A percentile compares a stretch with the other conserved stretches of the same genome.
These are phyloP conservation scores for Salvia rosmarinus DNA, from an alignment of 257 asterid species.

Conservation along the genomic window DNA sequence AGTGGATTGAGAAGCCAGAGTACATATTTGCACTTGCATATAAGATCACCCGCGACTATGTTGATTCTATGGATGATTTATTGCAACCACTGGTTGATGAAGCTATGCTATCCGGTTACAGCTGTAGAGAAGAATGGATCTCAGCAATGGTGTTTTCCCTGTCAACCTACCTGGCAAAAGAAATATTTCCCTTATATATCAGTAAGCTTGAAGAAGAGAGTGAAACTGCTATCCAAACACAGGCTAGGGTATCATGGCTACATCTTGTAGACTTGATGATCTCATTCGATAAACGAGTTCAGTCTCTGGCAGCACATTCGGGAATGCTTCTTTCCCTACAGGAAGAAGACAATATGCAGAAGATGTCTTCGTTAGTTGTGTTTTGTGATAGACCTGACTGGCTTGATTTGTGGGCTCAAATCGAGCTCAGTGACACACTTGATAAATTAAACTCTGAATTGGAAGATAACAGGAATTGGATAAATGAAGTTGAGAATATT, in stretches of 20 bases:
- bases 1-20: conserved; percentile 94
- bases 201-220: conserved; percentile 65
- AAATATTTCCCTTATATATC: conserved; percentile 63
- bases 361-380: conserved; percentile 70
- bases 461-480: conserved; percentile 78
- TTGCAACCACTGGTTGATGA: conserved; percentile 92
- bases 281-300: conserved; percentile 72
- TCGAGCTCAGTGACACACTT: conserved; percentile 69
- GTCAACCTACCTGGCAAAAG: conserved; percentile 79
- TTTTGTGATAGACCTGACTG: conserved; percentile 96
- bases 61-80: conserved; percentile 93
- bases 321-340: conserved; percentile 63
- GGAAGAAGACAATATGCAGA: conserved; percentile 68
- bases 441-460: conserved; percentile 63
- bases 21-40: conserved; percentile 85
- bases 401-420: conserved; percentile 91
- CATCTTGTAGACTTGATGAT: conserved; percentile 86
- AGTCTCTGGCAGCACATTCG: conserved; percentile 66
- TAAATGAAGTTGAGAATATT: conserved; percentile 41
- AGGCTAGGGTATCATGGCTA: conserved; percentile 76
- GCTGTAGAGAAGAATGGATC: conserved; percentile 99
- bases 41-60: conserved; percentile 87
- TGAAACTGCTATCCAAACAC: conserved; percentile 47
- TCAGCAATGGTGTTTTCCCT: conserved; percentile 83
- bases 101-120: conserved; percentile 92